Evolutionary conservation across 257 asterid genomes (phyloP).

Genomic region (Paraleonurus japonicus): DNA sequence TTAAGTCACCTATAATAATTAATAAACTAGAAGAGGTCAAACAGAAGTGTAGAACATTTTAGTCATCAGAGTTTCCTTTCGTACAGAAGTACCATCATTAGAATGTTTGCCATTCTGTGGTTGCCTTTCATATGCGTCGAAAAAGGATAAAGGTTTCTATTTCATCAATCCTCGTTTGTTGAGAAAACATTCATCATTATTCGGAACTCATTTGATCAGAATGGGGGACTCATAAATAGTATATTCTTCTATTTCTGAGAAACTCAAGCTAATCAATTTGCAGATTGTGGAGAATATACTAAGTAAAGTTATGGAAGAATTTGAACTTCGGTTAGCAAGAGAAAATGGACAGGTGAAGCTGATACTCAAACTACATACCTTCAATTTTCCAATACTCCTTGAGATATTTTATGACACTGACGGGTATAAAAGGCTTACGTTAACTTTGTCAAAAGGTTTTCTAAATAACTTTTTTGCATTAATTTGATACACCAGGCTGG

Average conservation of each 20-base stretch:
- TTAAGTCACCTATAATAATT: neutral
- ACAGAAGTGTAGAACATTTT: neutral
- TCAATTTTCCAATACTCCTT: neutral
- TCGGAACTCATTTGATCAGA: neutral
- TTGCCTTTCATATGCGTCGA: neutral
- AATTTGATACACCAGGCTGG: slow-evolving; percentile 37
- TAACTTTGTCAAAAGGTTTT: slow-evolving; percentile 9
- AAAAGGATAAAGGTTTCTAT: neutral
- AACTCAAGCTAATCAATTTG: slow-evolving; percentile 22
- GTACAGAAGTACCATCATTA: neutral
- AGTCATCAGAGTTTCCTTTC: slow-evolving; percentile 4
- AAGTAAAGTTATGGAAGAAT: slow-evolving; percentile 71
- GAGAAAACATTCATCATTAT: neutral
- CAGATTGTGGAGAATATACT: slow-evolving; percentile 83
- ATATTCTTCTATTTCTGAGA: slow-evolving; percentile 19
- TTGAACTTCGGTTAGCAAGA: slow-evolving; percentile 48
- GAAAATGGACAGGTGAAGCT: slow-evolving; percentile 54
- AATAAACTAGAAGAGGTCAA: neutral
- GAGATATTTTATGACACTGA: neutral
- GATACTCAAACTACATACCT: slow-evolving; percentile 7
- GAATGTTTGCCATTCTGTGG: neutral
- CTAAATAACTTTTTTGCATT: neutral
- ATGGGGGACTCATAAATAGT: neutral
- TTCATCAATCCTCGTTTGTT: neutral
- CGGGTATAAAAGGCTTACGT: neutral